phyloP scores from a whole-genome alignment of 2,329 filamentous ascomycete genomes.

The Paramyrothecium sp. region DNA sequence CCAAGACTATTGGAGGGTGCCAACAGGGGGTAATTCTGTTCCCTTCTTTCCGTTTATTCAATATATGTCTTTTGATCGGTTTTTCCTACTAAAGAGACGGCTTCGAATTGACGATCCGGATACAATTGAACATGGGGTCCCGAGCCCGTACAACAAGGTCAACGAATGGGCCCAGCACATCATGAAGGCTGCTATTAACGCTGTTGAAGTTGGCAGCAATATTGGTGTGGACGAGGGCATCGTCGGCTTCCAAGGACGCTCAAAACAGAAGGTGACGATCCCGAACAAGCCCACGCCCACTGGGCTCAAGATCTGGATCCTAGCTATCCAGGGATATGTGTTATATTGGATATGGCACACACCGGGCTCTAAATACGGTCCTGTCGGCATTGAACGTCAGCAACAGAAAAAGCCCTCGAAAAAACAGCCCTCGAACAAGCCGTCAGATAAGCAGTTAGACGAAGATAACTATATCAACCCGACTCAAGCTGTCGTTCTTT shows the following conservation, averaged over 20 bases:
- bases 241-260: no score
- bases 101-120: slow-evolving; percentile 3
- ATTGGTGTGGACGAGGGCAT: background rate
- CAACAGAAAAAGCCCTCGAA: background rate
- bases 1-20: background rate
- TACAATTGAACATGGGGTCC: no score
- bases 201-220: background rate
- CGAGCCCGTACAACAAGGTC: slow-evolving; percentile 1
- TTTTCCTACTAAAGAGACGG: slow-evolving; percentile 1
- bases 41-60: background rate
- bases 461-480: slow-evolving; percentile 1
- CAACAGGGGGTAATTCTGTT: background rate
- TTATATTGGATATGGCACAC: slow-evolving; percentile 8
- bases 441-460: background rate
- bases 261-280: background rate
- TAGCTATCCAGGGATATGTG: slow-evolving; percentile 6
- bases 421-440: background rate
- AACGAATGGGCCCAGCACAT: slow-evolving; percentile 1
- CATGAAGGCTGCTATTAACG: background rate
- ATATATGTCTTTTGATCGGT: background rate
- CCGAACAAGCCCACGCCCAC: slow-evolving; percentile 2
- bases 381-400: background rate
- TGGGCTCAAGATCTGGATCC: slow-evolving; percentile 8
- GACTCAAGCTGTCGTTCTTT: slow-evolving; percentile 12
- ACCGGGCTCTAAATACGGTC: slow-evolving; percentile 3